Conservation (phyloP, 2,329 filamentous ascomycete genomes). For the Magnaporthales sp. region DNA sequence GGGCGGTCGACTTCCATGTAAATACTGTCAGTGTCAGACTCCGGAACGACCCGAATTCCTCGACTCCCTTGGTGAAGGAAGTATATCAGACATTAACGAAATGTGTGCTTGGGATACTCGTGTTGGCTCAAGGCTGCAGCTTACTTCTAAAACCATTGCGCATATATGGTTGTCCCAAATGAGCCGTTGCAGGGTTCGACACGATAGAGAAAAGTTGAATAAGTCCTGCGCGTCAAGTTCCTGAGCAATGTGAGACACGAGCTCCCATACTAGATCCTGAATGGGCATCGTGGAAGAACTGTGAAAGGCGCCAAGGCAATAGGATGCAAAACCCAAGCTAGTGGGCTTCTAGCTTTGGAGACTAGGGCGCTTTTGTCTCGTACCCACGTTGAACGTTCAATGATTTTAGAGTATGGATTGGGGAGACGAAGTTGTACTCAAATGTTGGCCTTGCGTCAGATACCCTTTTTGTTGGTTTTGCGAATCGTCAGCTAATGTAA, state of each 20-base stretch:
- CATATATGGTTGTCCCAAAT: constrained; percentile 47
- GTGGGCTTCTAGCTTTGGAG: background rate
- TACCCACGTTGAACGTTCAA: background rate
- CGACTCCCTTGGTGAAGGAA: background rate
- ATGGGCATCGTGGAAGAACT: background rate
- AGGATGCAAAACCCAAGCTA: background rate
- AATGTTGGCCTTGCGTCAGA: background rate
- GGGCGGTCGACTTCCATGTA: constrained; percentile 22
- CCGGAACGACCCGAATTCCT: background rate
- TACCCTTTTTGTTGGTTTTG: background rate
- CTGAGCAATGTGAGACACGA: constrained; percentile 32
- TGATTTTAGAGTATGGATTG: background rate
- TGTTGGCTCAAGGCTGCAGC: constrained; percentile 11
- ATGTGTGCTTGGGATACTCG: constrained; percentile 4
- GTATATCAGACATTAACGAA: background rate
- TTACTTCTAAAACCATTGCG: constrained; percentile 48
- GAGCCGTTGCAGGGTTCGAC: constrained; percentile 39
- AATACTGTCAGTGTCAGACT: constrained; percentile 5
- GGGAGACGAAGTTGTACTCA: background rate
- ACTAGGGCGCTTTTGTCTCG: background rate
- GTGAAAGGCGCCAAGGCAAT: background rate
- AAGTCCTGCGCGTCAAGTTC: constrained; percentile 49
- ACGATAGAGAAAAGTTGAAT: constrained; percentile 44
- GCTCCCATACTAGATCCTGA: background rate
- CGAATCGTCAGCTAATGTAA: background rate